These are phyloP conservation scores for Neonectria coccinea DNA, from an alignment of 2,329 filamentous ascomycete genomes.

Conservation along the genomic window DNA sequence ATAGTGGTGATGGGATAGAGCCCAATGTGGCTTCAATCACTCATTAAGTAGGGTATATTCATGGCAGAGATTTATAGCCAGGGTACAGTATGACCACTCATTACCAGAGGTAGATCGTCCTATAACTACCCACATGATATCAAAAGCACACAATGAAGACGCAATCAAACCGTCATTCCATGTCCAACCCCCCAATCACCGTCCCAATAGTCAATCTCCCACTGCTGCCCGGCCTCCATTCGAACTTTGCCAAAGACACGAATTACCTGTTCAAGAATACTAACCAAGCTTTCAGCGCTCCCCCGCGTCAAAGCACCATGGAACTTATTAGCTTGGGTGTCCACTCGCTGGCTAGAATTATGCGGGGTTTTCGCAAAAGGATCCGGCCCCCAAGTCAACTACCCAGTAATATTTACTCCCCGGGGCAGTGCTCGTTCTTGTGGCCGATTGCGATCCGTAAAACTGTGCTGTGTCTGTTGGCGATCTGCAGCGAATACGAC, in stretches of 20 bases:
- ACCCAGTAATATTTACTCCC: not conserved
- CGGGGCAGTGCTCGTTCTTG: not conserved
- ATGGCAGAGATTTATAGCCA: too few species aligned
- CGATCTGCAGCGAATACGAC: constrained; percentile 1
- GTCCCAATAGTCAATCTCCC: too few species aligned
- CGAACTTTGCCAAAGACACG: not conserved
- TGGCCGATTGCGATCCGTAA: not conserved
- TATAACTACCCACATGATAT: too few species aligned
- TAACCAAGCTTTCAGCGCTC: not conserved
- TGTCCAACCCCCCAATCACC: too few species aligned
- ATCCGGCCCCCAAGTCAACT: not conserved
- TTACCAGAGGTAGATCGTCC: too few species aligned
- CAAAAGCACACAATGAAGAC: too few species aligned
- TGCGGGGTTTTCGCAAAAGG: not conserved
- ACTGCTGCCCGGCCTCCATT: too few species aligned
- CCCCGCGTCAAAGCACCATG: not conserved
- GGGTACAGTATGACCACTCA: too few species aligned
- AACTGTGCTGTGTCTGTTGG: not conserved
- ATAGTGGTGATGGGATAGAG: too few species aligned
- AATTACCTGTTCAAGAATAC: not conserved
- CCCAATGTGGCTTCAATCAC: too few species aligned
- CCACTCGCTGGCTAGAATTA: not conserved
- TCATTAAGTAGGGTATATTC: too few species aligned
- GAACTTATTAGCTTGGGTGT: not conserved
- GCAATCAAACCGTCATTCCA: too few species aligned